phyloP scores from a whole-genome alignment of 176 grass and related monocot genomes.

The Hyparrhenia diplandra region DNA sequence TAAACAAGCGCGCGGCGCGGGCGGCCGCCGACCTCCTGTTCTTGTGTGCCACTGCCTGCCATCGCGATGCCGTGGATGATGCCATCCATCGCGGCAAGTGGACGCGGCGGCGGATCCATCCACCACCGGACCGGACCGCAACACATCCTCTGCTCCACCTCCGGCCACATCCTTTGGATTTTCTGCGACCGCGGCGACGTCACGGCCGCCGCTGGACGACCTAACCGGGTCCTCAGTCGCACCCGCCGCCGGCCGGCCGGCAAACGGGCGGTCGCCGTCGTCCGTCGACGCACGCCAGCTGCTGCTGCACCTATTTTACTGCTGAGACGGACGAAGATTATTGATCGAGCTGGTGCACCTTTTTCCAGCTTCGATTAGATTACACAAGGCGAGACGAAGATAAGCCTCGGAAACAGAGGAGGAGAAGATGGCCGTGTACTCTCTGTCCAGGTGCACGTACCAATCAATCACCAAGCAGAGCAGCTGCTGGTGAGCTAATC shows the following conservation, averaged over 20 bases:
- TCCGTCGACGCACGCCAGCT: no score
- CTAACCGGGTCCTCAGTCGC: no score
- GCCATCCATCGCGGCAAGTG: constrained; percentile 11
- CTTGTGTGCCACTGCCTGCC: background rate
- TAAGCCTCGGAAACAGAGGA: background rate
- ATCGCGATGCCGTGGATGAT: no score
- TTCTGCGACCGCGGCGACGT: no score
- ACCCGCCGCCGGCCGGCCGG: no score
- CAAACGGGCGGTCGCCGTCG: no score
- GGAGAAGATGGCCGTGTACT: background rate
- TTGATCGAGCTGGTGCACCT: background rate
- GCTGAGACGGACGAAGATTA: background rate
- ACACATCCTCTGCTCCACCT: background rate
- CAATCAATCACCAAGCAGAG: constrained; percentile 17
- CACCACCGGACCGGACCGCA: background rate
- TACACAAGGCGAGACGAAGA: background rate
- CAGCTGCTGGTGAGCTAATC: background rate
- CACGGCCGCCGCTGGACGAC: no score
- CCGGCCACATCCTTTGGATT: background rate
- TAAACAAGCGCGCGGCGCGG: no score
- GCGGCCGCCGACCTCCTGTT: no score
- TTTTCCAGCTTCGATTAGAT: background rate
- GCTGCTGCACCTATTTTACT: background rate
- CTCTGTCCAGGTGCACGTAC: background rate
- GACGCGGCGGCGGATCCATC: background rate